These are phyloP conservation scores for Heterobasidion parviporum DNA, from an alignment of 1,284 basidiomycete genomes.

Conservation along the genomic window DNA sequence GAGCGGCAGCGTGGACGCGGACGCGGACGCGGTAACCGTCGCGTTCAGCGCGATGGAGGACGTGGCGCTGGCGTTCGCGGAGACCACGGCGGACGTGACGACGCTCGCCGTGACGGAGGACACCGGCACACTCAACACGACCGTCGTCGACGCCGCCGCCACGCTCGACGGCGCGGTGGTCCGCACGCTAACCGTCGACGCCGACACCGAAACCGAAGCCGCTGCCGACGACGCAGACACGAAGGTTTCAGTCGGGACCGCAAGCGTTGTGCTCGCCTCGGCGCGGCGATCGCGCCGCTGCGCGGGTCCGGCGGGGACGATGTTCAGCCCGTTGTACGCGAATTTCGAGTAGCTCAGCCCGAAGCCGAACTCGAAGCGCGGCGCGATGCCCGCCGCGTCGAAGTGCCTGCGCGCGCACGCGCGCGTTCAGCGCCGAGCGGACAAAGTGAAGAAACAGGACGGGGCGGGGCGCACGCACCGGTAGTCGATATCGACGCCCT, in stretches of 20 bases:
- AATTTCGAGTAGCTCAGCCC: constrained; percentile 51
- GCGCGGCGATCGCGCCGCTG: constrained; percentile 1
- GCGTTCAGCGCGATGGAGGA: background rate
- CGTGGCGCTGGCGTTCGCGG: background rate
- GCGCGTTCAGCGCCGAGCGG: background rate
- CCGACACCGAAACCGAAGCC: background rate
- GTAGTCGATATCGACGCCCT: constrained; percentile 47
- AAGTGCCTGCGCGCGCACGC: background rate
- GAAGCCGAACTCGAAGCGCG: constrained; percentile 58
- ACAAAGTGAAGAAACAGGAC: background rate
- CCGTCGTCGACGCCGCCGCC: background rate
- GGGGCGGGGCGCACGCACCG: constrained; percentile 31
- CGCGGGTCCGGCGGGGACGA: constrained; percentile 8
- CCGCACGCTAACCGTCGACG: too few species aligned
- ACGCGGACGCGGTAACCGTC: background rate
- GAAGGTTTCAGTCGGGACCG: background rate
- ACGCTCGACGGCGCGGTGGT: background rate
- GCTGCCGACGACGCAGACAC: background rate
- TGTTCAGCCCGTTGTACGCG: constrained; percentile 27
- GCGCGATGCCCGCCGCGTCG: constrained; percentile 33
- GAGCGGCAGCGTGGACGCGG: too few species aligned
- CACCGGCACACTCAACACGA: background rate
- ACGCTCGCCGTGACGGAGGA: background rate
- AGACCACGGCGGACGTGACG: background rate
- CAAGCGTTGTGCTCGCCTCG: background rate